Base-by-base conservation (phyloP, 2,329 filamentous ascomycete genomes). In the Hymenoscyphus fructigenus region DNA sequence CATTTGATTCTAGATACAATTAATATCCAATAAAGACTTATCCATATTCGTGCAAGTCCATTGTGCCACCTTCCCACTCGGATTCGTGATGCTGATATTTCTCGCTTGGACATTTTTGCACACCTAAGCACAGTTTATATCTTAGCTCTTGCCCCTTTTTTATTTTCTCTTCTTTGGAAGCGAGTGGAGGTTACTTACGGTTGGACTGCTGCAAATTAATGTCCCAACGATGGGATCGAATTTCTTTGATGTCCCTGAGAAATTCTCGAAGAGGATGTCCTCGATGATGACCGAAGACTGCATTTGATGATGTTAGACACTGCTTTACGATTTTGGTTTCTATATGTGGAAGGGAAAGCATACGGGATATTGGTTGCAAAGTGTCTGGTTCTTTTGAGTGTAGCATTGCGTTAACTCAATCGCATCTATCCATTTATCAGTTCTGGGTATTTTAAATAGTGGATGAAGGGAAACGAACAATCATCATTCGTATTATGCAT, bases 401-500 rank as follows among this genome's bases (percentile, higher is more conserved):
- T 86, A 85, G 77, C 85, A 87, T 71, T 86, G 84, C 1, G 84
- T 85, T 50, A 70, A 58, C 17, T 66, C 59, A 15, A 69, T 70
- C 1, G 67, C 61, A 36, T 65, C 63, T 59, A 57, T 47, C 47
- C 10, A 26, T 14, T 3, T 12, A 53, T 53, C 47, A 53, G 47
- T 53, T 14, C 14, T 26, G 2, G 12, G 12, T 20, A 47, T 6
- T 9, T 20, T 4, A 14, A 26, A 26, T 4, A 14, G 20, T 12
- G 20, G 7, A 53, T 2, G 20, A 5, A 5, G n/a, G 12, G 12
- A 41, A n/a, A 62, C 68, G 57, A 34, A 68, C 68, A 68, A 60
- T 89, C 86, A 70, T 86, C 84, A 67, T 88, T 88, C 29, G 79
- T 76, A 65, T 87, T 79, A 28, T 71, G 70, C 77, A 88, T 84